Percentiles rank a stretch among this genome's conserved stretches.
phyloP scores from a whole-genome alignment of 2,329 filamentous ascomycete genomes.

The Aspergillus melleus region DNA sequence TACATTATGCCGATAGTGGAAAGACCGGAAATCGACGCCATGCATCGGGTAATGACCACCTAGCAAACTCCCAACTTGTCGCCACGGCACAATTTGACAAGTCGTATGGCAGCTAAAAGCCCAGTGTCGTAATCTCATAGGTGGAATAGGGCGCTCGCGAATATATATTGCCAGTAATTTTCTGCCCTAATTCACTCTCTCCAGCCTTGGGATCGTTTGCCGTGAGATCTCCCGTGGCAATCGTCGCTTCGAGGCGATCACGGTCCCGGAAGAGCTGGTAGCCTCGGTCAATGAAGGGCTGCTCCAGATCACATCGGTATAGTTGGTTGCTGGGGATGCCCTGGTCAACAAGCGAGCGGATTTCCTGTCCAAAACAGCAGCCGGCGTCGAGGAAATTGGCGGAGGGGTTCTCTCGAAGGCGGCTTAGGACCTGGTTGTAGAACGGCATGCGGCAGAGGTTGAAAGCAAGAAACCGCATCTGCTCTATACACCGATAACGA shows the following conservation, averaged over 20 bases:
- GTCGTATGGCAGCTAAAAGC: slow-evolving; percentile 10
- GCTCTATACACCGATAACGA: slow-evolving; percentile 19
- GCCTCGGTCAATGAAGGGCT: slow-evolving; percentile 54
- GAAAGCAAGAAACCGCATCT: slow-evolving; percentile 21
- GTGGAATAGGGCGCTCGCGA: slow-evolving; percentile 19
- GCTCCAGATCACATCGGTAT: slow-evolving; percentile 50
- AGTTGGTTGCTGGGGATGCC: slow-evolving; percentile 15
- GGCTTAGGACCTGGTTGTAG: slow-evolving; percentile 9
- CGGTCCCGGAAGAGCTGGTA: slow-evolving; percentile 65
- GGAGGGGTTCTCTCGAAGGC: slow-evolving; percentile 9
- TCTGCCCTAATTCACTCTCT: neutral
- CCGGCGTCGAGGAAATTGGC: slow-evolving; percentile 18
- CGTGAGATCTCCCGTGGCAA: slow-evolving; percentile 50
- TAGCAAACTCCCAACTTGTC: slow-evolving; percentile 16
- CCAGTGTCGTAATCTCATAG: slow-evolving; percentile 20
- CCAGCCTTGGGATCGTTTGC: neutral
- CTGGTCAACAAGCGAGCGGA: slow-evolving; percentile 17
- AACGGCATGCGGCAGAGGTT: slow-evolving; percentile 15
- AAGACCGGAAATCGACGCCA: slow-evolving; percentile 1
- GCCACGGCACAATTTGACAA: slow-evolving; percentile 17
- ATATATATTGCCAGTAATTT: slow-evolving; percentile 14
- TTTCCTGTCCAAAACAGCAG: slow-evolving; percentile 21
- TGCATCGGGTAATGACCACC: slow-evolving; percentile 14
- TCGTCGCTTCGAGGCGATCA: slow-evolving; percentile 45
- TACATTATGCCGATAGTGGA: slow-evolving; percentile 19